These are phyloP conservation scores for Aureobasidium sp. DNA, from an alignment of 2,329 filamentous ascomycete species.

Conservation along the genomic window DNA sequence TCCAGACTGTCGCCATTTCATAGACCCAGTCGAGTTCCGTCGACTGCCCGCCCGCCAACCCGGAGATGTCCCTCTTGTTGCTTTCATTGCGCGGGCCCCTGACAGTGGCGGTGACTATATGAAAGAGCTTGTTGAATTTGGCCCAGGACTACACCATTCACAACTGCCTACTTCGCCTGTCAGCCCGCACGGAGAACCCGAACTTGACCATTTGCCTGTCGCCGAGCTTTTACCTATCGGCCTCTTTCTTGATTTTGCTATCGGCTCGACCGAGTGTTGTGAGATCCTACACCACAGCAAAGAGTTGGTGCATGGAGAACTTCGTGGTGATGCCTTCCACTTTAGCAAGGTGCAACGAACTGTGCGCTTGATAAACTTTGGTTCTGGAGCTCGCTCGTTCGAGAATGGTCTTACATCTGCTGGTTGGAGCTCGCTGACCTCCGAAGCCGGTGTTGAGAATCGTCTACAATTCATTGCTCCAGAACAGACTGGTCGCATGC, in stretches of 20 bases:
- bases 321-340: slow-evolving; percentile 85
- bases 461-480: slow-evolving; percentile 90
- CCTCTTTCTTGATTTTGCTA: slow-evolving; percentile 81
- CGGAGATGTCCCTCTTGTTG: slow-evolving; percentile 63
- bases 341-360: slow-evolving; percentile 62
- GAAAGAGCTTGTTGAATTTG: slow-evolving; percentile 62
- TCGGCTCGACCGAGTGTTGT: slow-evolving; percentile 76
- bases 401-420: slow-evolving; percentile 79
- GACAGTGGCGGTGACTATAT: slow-evolving; percentile 60
- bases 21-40: slow-evolving; percentile 71
- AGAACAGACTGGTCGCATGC: slow-evolving; percentile 88
- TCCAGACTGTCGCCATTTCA: slow-evolving; percentile 63
- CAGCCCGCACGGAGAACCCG: background rate
- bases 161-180: slow-evolving; percentile 12
- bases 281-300: slow-evolving; percentile 88
- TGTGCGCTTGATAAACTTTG: slow-evolving; percentile 77
- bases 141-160: slow-evolving; percentile 47
- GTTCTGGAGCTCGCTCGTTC: slow-evolving; percentile 78
- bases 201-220: background rate
- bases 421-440: slow-evolving; percentile 76
- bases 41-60: slow-evolving; percentile 59
- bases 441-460: slow-evolving; percentile 76
- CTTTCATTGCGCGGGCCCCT: slow-evolving; percentile 72
- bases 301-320: slow-evolving; percentile 80
- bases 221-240: slow-evolving; percentile 45